Evolutionary conservation across 2,329 filamentous ascomycete species (phyloP), one percentile per base, ranked within the genome.

Genomic region (Diaporthe ampelina): DNA sequence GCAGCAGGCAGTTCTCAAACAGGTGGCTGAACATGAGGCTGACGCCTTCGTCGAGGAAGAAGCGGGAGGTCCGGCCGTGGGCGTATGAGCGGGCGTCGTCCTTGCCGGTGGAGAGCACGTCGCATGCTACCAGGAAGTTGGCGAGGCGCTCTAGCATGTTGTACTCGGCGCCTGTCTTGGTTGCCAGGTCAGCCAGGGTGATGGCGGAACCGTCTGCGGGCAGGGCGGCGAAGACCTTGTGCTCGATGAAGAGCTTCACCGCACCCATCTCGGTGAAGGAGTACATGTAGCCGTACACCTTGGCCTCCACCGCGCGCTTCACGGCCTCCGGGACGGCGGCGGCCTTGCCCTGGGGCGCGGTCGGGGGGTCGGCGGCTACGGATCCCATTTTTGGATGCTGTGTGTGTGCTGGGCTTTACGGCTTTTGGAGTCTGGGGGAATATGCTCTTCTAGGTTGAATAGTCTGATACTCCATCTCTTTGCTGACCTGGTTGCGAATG

Each of bases 1-100:
- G 76, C n/a, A 76, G 76, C 74, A 80, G 76, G 65, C 77, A 79
- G 72, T 80, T 79, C 57, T 78, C 79, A 15, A 79, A 68, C 45
- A 78, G 61, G 45, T 67, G 61, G 61, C 61, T 67, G 61, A 67
- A 67, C 61, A 67, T 67, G 29, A 67, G 61, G 26, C 61, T 50
- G 26, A 67, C 61, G 19, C 61, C 61, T 11, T 67, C 61, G 61
- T 67, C 61, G 17, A 67, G 43, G 61, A 67, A 67, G 61, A 67
- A 67, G 45, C 61, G 61, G 3, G 61, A 67, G 11, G 61, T 67
- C 61, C 45, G 50, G 10, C 61, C 61, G 61, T 67, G 61, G 11
- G 61, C 61, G 45, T 37, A 50, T 13, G 61, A 35, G 21, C 19
- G 19, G 1, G 17, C 7, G 8, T n/a, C 5, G 4, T 45, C 58